Evolutionary conservation across 176 grass and related monocot species (phyloP).

Genomic region (Ensete glaucum): DNA sequence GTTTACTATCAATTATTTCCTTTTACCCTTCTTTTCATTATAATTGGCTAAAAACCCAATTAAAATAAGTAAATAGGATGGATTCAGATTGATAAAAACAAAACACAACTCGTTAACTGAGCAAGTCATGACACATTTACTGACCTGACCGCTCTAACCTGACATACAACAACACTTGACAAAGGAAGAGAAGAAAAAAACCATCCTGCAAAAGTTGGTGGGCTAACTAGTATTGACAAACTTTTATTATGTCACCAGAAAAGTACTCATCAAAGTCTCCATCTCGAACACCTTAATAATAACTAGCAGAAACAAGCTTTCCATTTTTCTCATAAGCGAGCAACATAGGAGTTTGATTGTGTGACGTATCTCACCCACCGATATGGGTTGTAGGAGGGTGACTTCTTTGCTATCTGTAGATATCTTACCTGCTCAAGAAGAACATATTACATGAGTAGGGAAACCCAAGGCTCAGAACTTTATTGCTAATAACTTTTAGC

Average conservation of each 20-base stretch:
- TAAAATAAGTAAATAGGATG: too few relatives aligned
- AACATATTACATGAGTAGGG: background rate
- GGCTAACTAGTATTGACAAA: background rate
- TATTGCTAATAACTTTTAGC: background rate
- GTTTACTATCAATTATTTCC: too few relatives aligned
- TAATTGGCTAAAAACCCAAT: too few relatives aligned
- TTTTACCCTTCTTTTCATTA: too few relatives aligned
- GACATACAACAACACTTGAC: too few relatives aligned
- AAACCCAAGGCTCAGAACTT: background rate
- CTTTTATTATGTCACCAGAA: background rate
- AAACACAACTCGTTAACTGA: too few relatives aligned
- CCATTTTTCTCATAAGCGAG: constrained; percentile 49
- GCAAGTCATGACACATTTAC: too few relatives aligned
- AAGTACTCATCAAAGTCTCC: background rate
- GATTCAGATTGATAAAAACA: too few relatives aligned
- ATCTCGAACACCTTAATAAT: background rate
- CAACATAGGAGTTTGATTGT: constrained; percentile 91
- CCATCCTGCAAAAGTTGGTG: too few relatives aligned
- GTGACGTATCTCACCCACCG: constrained; percentile 98
- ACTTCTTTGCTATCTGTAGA: constrained; percentile 96
- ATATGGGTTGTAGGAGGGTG: constrained; percentile 88
- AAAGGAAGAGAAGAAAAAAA: too few relatives aligned
- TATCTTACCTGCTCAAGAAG: constrained; percentile 75
- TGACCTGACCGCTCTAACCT: too few relatives aligned
- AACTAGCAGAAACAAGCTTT: constrained; percentile 16